Percentiles rank a stretch among this genome's conserved stretches.
These are phyloP conservation scores for Yamagishiella unicocca DNA, from an alignment of 139 green algal genomes.

Conservation along the genomic window DNA sequence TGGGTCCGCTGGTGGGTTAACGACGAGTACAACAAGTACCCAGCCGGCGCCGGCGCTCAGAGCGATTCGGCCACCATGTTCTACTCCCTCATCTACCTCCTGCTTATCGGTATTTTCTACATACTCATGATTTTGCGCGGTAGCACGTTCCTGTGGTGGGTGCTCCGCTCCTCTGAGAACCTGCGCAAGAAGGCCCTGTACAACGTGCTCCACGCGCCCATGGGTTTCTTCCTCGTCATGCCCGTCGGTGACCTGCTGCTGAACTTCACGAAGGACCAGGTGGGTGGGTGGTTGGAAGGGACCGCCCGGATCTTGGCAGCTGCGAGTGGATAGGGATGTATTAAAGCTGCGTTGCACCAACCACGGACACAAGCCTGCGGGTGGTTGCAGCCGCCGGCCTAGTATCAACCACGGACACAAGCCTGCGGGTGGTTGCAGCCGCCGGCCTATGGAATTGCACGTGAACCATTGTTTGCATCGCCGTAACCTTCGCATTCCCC, in stretches of 20 bases:
- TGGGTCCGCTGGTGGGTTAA: conserved; percentile 60
- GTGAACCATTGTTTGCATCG: background rate
- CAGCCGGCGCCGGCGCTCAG: background rate
- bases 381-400: background rate
- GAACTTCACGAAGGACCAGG: conserved; percentile 72
- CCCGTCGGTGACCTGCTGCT: conserved; percentile 76
- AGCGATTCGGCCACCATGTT: conserved; percentile 16
- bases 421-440: background rate
- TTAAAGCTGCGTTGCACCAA: too few relatives aligned
- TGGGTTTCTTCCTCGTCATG: conserved; percentile 77
- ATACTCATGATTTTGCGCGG: conserved; percentile 70
- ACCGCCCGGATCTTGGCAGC: background rate
- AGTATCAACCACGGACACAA: background rate
- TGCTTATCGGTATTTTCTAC: conserved; percentile 58
- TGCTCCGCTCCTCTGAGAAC: conserved; percentile 55
- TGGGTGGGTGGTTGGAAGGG: background rate
- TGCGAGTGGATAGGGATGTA: too few relatives aligned
- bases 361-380: too few relatives aligned
- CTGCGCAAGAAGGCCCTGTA: conserved; percentile 25
- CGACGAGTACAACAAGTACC: conserved; percentile 38
- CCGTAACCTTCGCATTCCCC: background rate
- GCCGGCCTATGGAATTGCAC: background rate
- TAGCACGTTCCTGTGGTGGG: conserved; percentile 60
- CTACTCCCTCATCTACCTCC: conserved; percentile 67
- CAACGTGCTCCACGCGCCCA: conserved; percentile 64